Base-by-base conservation (phyloP, 768 basidiomycete genomes). In the Hysterangium stoloniferum region DNA sequence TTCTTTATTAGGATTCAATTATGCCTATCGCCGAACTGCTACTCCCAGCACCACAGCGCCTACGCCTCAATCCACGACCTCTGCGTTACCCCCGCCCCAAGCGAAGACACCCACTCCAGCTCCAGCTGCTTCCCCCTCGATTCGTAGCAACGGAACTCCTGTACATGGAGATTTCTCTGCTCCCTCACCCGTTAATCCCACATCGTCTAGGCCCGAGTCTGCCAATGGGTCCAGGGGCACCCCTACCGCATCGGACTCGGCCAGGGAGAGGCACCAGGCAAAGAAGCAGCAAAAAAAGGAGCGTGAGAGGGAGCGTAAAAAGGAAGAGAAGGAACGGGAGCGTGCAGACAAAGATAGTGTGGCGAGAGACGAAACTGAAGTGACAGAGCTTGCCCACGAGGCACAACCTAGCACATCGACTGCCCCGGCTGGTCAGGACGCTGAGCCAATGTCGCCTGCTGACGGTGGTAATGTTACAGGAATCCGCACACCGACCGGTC, bases 21-120 rank as follows among this genome's bases (percentile, higher is more conserved):
- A 92, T 57, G 89, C 89, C 1, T 95, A 95, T 65, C 83, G 93
- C 53, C 82, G 86, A 49, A 80, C 80, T 4, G 77, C 82, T 28
- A 78, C 68, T 3, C 68, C 74, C 2, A 67, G 68, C 6, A 74
- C 80, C 19, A 66, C 72, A 8, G 69, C 69, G 2, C 73, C 77
- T 17, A 85, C 82, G 0, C 81, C 84, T 4, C 78, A 70, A 58
- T 77, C 82, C 5, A 64, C 73, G 5, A 71, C 73, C 1, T 74
- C 79, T 12, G 66, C 75, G 4, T 69, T 83, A 17, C 79, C 71
- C 34, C 66, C 53, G 35, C 63, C 49, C 57, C 58, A 55, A 65
- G 68, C 28, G 28, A 51, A 51, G 32, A 58, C 66, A 22, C 62
- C 64, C 29, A 57, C 66, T 17, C 60, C 66, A 33, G 69, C 65